These are phyloP conservation scores for Ilyonectria sp. DNA, from an alignment of 2,329 filamentous ascomycete genomes.

Conservation along the genomic window DNA sequence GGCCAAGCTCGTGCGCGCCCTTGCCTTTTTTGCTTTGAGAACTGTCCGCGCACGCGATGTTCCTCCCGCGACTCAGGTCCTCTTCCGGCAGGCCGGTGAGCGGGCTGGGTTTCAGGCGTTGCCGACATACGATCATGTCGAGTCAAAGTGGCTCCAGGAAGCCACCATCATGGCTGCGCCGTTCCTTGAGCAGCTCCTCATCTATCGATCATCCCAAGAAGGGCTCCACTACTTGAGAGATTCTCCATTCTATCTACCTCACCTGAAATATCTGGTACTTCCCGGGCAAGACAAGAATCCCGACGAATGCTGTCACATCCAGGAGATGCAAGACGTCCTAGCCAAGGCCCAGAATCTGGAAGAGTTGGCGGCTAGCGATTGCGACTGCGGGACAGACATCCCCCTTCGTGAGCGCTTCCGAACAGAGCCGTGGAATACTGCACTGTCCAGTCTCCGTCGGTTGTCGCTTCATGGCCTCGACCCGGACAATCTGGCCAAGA, in stretches of 20 bases:
- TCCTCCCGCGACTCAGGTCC: conserved; percentile 38
- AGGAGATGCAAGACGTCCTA: conserved; percentile 48
- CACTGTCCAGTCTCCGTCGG: conserved; percentile 43
- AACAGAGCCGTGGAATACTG: conserved; percentile 45
- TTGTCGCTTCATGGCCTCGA: conserved; percentile 47
- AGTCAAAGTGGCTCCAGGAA: conserved; percentile 48
- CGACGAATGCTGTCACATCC: conserved; percentile 48
- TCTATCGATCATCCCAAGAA: conserved; percentile 47
- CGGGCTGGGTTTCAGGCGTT: conserved; percentile 46
- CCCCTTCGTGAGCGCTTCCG: conserved; percentile 46
- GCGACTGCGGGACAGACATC: conserved; percentile 46
- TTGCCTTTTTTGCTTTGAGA: conserved; percentile 44
- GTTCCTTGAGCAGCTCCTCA: conserved; percentile 46
- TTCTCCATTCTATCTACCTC: conserved; percentile 46
- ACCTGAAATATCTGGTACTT: conserved; percentile 47
- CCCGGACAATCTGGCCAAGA: conserved; percentile 46
- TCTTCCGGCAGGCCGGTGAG: conserved; percentile 47
- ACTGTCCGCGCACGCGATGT: conserved; percentile 32
- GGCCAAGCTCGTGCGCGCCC: conserved; percentile 43
- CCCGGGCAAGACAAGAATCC: conserved; percentile 44
- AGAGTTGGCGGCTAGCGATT: conserved; percentile 44
- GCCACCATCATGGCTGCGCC: conserved; percentile 48
- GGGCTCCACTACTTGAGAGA: conserved; percentile 46
- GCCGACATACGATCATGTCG: conserved; percentile 42
- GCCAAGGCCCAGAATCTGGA: conserved; percentile 47